A percentile compares a stretch with the other conserved stretches of the same genome.
Conservation (phyloP, 768 basidiomycete genomes). For the Lentinula detonsa region DNA sequence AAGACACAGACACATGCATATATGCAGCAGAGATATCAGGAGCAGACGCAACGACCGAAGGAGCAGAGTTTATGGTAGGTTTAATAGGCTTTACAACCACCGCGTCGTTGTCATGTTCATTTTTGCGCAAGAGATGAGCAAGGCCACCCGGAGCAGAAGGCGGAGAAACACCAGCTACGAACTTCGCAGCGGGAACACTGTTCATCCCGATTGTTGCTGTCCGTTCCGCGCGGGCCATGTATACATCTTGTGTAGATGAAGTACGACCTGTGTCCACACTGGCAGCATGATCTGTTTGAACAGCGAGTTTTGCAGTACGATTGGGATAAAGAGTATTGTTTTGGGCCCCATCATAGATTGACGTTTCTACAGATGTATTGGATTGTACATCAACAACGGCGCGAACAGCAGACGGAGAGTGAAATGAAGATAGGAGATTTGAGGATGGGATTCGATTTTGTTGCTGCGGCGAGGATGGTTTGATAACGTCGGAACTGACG, state of each 20-base stretch:
- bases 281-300: neutral
- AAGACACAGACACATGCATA: neutral
- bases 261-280: too few relatives aligned
- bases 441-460: neutral
- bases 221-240: too few relatives aligned
- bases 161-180: neutral
- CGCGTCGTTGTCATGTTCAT: too few relatives aligned
- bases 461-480: neutral
- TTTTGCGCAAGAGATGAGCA: neutral
- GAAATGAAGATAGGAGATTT: neutral
- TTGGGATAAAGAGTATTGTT: too few relatives aligned
- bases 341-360: neutral
- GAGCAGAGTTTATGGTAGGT: neutral
- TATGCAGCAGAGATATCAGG: neutral
- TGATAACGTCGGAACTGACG: neutral
- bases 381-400: neutral
- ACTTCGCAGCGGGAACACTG: too few relatives aligned
- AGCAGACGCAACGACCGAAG: neutral
- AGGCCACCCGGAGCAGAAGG: neutral
- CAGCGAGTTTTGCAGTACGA: neutral
- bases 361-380: neutral
- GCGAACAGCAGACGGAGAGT: neutral
- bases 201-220: too few relatives aligned
- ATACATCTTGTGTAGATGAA: too few relatives aligned
- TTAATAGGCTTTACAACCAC: too few relatives aligned